These are phyloP conservation scores for Cladophialophora chaetospira DNA, from an alignment of 2,329 filamentous ascomycete genomes.

Conservation along the genomic window DNA sequence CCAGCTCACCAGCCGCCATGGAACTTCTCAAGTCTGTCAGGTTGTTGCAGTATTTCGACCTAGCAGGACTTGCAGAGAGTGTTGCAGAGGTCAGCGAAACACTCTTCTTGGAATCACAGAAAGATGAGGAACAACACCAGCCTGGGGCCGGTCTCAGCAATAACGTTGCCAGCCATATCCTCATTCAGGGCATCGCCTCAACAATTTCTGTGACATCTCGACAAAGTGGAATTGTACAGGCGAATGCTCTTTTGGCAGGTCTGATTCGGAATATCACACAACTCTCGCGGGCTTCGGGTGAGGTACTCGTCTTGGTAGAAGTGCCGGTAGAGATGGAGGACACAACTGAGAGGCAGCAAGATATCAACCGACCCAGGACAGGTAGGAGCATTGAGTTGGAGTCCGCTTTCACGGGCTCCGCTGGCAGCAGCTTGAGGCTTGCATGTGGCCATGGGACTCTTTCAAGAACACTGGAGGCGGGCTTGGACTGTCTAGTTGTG, in stretches of 20 bases:
- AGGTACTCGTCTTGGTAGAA: conserved; percentile 19
- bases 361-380: background rate
- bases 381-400: conserved; percentile 12
- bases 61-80: conserved; percentile 22
- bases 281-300: conserved; percentile 8
- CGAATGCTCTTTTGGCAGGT: conserved; percentile 22
- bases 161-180: conserved; percentile 10
- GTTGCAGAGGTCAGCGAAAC: conserved; percentile 25
- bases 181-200: conserved; percentile 20
- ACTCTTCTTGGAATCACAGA: conserved; percentile 7
- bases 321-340: conserved; percentile 8
- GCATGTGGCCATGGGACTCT: conserved; percentile 16
- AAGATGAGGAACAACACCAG: background rate
- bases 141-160: background rate
- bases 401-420: conserved; percentile 19
- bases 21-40: conserved; percentile 24
- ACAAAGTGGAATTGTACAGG: conserved; percentile 23
- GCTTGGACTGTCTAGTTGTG: conserved; percentile 24
- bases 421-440: conserved; percentile 16
- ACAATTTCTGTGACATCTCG: conserved; percentile 20
- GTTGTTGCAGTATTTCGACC: conserved; percentile 29
- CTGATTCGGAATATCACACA: conserved; percentile 23
- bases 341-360: background rate
- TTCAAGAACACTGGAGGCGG: conserved; percentile 14
- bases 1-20: conserved; percentile 14